Conservation (phyloP, 805 yeast species). For the Yamadazyma olivae region DNA sequence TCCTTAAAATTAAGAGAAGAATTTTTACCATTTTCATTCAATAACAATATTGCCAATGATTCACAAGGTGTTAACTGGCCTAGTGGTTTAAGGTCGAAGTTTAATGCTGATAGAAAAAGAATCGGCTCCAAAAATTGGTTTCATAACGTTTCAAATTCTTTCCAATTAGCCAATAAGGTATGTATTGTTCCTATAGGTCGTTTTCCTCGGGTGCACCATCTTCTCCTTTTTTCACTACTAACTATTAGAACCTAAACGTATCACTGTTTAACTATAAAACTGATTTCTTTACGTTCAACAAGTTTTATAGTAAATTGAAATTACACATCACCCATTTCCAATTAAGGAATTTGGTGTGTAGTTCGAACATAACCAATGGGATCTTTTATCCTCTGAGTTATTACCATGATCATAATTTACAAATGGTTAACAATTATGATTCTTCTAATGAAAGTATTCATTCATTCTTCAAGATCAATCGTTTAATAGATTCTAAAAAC, state of each 20-base stretch:
- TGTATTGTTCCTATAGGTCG: conserved; percentile 14
- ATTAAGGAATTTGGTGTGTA: conserved; percentile 48
- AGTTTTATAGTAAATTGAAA: conserved; percentile 41
- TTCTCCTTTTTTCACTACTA: conserved; percentile 17
- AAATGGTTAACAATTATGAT: conserved; percentile 21
- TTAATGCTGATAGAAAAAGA: conserved; percentile 29
- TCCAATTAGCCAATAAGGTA: conserved; percentile 32
- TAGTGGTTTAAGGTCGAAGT: conserved; percentile 26
- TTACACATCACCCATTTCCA: conserved; percentile 58
- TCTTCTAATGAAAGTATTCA: conserved; percentile 24
- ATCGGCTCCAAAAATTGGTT: conserved; percentile 37
- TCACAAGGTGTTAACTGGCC: conserved; percentile 39
- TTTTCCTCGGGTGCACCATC: background rate
- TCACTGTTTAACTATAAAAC: conserved; percentile 19
- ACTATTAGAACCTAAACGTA: conserved; percentile 19
- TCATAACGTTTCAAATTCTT: conserved; percentile 32
- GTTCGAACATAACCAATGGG: conserved; percentile 28
- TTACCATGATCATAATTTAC: conserved; percentile 25
- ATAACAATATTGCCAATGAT: conserved; percentile 15
- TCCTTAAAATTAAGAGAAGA: conserved; percentile 35
- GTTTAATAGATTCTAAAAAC: conserved; percentile 26
- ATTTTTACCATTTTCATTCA: conserved; percentile 26
- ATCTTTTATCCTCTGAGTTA: conserved; percentile 39
- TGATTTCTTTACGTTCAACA: conserved; percentile 36
- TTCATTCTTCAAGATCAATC: conserved; percentile 32